Conservation (phyloP, 495 filamentous ascomycete species). For the Ascobolus immersus region DNA sequence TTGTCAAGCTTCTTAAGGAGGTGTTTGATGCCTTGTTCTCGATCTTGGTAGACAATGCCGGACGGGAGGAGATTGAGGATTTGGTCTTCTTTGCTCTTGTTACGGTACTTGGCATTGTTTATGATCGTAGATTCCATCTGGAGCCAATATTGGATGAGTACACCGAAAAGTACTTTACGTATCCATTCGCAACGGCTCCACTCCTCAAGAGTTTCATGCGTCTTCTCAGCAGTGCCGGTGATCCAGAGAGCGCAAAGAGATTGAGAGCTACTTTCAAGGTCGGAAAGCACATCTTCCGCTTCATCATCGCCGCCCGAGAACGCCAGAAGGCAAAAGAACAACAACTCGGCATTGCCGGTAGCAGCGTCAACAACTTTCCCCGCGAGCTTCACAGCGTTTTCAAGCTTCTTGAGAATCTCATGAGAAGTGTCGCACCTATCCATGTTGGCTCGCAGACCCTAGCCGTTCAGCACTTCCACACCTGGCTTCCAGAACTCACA, state of each 20-base stretch:
- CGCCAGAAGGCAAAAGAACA: constrained; percentile 76
- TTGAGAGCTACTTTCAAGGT: constrained; percentile 89
- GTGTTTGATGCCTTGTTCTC: constrained; percentile 84
- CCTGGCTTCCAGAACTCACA: constrained; percentile 74
- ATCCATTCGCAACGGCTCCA: constrained; percentile 80
- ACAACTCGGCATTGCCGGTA: constrained; percentile 63
- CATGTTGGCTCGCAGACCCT: constrained; percentile 83
- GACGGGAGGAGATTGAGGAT: constrained; percentile 78
- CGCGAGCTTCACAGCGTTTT: constrained; percentile 69
- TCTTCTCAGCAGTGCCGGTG: constrained; percentile 50
- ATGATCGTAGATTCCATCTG: constrained; percentile 81
- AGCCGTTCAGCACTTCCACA: constrained; percentile 88
- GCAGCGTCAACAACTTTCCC: constrained; percentile 32
- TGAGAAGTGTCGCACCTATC: constrained; percentile 61
- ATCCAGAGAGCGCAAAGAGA: constrained; percentile 54
- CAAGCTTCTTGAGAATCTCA: constrained; percentile 62
- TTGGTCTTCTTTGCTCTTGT: constrained; percentile 76
- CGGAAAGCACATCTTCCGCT: constrained; percentile 70
- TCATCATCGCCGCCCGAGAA: constrained; percentile 71
- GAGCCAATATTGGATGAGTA: constrained; percentile 76
- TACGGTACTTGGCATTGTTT: constrained; percentile 70
- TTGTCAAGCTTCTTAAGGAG: constrained; percentile 73
- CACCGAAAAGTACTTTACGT: constrained; percentile 71
- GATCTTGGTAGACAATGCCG: constrained; percentile 65
- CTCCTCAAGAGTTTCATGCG: constrained; percentile 66